A percentile compares a stretch with the other conserved stretches of the same genome.
These are phyloP conservation scores for Coelastrella sp. DNA, from an alignment of 139 green algal species.

Conservation along the genomic window DNA sequence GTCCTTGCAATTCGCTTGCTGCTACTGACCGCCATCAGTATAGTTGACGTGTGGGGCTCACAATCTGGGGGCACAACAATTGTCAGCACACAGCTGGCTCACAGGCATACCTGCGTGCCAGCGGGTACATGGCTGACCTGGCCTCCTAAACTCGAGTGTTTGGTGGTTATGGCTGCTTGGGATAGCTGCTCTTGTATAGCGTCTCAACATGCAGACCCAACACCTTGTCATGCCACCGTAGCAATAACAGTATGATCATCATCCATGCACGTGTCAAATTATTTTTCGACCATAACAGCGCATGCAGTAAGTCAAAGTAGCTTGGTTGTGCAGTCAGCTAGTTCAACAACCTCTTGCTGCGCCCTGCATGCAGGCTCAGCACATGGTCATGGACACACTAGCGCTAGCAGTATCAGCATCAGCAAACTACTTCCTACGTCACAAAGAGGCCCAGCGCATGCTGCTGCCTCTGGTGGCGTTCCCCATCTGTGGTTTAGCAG, in stretches of 20 bases:
- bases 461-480: slow-evolving; percentile 74
- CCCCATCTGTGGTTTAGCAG: slow-evolving; percentile 72
- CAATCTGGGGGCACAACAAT: slow-evolving; percentile 67
- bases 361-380: slow-evolving; percentile 75
- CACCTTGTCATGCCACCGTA: too few species aligned
- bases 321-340: neutral
- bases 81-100: slow-evolving; percentile 89
- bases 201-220: too few species aligned
- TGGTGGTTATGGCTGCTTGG: too few species aligned
- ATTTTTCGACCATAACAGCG: too few species aligned
- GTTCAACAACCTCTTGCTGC: neutral
- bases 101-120: slow-evolving; percentile 82
- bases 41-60: slow-evolving; percentile 89
- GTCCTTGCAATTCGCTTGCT: too few species aligned
- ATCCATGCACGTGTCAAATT: too few species aligned
- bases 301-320: too few species aligned
- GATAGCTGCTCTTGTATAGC: too few species aligned
- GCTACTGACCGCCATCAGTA: slow-evolving; percentile 83
- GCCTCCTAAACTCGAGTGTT: too few species aligned
- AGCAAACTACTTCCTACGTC: slow-evolving; percentile 51
- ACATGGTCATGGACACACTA: slow-evolving; percentile 93
- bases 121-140: slow-evolving; percentile 85
- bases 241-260: too few species aligned
- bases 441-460: slow-evolving; percentile 45
- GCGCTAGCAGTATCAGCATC: slow-evolving; percentile 74